A percentile compares a stretch with the other conserved stretches of the same genome.
Evolutionary conservation across 495 filamentous ascomycete genomes (phyloP).

Genomic region (Penicillium lividum): DNA sequence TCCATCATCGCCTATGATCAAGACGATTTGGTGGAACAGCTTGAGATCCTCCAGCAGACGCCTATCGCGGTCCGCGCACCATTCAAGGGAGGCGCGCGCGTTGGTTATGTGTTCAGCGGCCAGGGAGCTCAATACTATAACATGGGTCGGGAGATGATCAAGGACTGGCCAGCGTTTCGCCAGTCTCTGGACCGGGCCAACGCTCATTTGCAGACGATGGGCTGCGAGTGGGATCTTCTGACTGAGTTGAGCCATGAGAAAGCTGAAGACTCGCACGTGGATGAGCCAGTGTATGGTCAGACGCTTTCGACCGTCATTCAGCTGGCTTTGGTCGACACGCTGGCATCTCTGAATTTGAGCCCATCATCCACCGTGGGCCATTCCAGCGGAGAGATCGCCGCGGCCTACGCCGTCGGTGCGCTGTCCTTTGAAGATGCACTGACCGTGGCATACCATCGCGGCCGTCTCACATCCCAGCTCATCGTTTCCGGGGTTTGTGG

Average conservation of each 20-base stretch:
- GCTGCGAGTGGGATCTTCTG: conserved; percentile 4
- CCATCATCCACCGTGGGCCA: conserved; percentile 33
- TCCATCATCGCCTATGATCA: too few relatives aligned
- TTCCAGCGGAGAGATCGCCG: conserved; percentile 40
- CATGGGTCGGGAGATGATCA: conserved; percentile 13
- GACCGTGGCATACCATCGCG: conserved; percentile 2
- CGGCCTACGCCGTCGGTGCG: conserved; percentile 31
- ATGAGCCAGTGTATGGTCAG: too few relatives aligned
- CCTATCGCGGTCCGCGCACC: too few relatives aligned
- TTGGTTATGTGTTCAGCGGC: conserved; percentile 12
- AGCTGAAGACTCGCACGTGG: too few relatives aligned
- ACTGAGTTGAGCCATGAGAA: conserved; percentile 6
- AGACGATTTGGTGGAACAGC: too few relatives aligned
- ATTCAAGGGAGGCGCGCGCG: too few relatives aligned
- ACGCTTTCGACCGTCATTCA: too few relatives aligned
- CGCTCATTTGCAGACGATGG: background rate
- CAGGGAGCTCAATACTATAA: conserved; percentile 15
- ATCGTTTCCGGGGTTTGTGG: too few relatives aligned
- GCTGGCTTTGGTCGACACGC: conserved; percentile 20
- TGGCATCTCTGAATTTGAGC: conserved; percentile 23
- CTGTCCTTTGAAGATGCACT: conserved; percentile 22
- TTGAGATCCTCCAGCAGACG: too few relatives aligned
- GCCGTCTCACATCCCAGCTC: conserved; percentile 17
- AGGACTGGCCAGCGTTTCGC: conserved; percentile 4
- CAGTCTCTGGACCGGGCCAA: background rate